These are phyloP conservation scores for Kwoniella shivajii DNA, from an alignment of 1,284 basidiomycete genomes.

Conservation along the genomic window DNA sequence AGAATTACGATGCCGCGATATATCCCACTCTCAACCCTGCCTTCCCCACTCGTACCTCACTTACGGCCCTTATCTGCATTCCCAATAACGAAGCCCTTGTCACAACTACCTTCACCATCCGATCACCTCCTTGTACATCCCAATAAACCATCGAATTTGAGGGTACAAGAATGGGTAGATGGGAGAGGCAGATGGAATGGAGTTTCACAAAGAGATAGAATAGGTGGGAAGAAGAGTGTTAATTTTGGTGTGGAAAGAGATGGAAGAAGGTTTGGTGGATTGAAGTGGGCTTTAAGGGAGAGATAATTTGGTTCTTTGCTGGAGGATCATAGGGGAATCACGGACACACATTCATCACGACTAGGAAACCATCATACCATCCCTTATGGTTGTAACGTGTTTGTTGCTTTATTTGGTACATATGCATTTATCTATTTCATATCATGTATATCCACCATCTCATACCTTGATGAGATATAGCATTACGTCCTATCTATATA, in stretches of 20 bases:
- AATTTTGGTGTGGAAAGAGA: slow-evolving; percentile 12
- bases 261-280: slow-evolving; percentile 21
- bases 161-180: slow-evolving; percentile 27
- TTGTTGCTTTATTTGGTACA: background rate
- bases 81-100: slow-evolving; percentile 9
- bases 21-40: slow-evolving; percentile 20
- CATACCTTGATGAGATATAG: background rate
- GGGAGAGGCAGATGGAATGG: slow-evolving; percentile 19
- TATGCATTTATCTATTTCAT: background rate
- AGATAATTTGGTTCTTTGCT: slow-evolving; percentile 1
- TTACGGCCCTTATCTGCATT: slow-evolving; percentile 10
- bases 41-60: slow-evolving; percentile 11
- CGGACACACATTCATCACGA: background rate
- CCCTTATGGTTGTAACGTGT: background rate
- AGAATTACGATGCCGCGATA: slow-evolving; percentile 21
- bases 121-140: slow-evolving; percentile 9
- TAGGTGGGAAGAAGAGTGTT: slow-evolving; percentile 21
- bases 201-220: slow-evolving; percentile 14
- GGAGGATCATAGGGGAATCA: background rate
- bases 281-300: slow-evolving; percentile 29
- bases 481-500: background rate
- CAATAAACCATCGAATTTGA: slow-evolving; percentile 16
- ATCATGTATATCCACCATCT: background rate
- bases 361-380: background rate
- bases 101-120: slow-evolving; percentile 18